Evolutionary conservation across 305 asterid species (phyloP), one percentile per base, ranked within the genome.

Genomic region (Ilex paraguariensis): DNA sequence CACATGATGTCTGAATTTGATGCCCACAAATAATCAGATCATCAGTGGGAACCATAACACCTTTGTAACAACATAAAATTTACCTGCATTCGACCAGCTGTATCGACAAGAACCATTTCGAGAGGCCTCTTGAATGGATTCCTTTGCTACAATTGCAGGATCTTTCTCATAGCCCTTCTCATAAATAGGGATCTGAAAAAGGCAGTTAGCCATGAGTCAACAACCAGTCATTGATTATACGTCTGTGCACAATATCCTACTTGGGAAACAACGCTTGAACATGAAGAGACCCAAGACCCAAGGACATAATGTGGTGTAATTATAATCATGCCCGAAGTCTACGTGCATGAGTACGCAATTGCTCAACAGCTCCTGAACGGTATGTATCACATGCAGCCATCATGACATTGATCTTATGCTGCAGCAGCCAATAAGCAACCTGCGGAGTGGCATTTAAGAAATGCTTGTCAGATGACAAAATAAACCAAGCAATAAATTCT

Each of bases 321-420:
- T 4, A 9, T 44, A 61, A 56, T 63, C 59, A 16, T 83, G 85
- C 98, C 96, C 89, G 91, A 73, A 92, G 97, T 72, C 98, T 87
- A 32, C 95, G 93, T 13, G 97, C 96, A 81, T 92, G 97, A 15
- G 98, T 92, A 21, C 97, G 97, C 70, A 89, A 81, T 75, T 92
- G 98, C 85, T 92, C 98, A 59, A 92, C 98, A 28, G 98, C 98
- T 73, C 98, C 98, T 49, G 97, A 92, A 66, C 98, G 86, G 82
- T 89, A 92, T 61, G 98, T 92, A 76, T 92, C 98, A 67, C 98
- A 92, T 11, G 98, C 98, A 69, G 98, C 97, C 98, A 92, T 89
- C 98, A 84, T 89, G 51, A 89, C 98, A 62, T 68, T 79, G 69
- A 81, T 55, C 46, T 87, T 73, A 55, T 92, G 98, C 81, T 92